phyloP scores from a whole-genome alignment of 257 asterid genomes.

The Datura wrightii region DNA sequence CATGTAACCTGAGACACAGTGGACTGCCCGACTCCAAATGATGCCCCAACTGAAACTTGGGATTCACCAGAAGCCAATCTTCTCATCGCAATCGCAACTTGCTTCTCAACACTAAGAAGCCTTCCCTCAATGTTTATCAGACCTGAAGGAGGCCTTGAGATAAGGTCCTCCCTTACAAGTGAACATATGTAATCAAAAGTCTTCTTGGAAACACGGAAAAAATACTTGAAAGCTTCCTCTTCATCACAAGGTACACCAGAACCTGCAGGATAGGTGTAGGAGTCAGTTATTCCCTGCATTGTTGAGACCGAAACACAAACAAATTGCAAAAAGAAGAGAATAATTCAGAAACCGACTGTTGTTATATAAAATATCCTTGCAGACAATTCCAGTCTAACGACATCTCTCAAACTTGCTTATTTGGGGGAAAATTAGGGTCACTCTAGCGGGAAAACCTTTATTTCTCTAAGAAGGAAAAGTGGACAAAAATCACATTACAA shows the following conservation, averaged over 20 bases:
- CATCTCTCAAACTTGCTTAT: not conserved
- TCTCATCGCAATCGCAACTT: conserved; percentile 91
- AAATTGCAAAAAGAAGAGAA: not conserved
- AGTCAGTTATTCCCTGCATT: not conserved
- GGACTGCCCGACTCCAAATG: conserved; percentile 97
- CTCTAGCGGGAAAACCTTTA: not conserved
- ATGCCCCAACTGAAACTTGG: conserved; percentile 94
- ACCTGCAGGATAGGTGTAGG: conserved; percentile 42
- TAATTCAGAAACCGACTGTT: not conserved
- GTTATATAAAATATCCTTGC: conserved; percentile 6
- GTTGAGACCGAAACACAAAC: not conserved
- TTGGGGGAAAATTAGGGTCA: not conserved
- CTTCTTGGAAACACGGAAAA: conserved; percentile 80
- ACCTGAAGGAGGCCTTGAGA: conserved; percentile 97
- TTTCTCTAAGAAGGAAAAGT: not conserved
- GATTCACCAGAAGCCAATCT: conserved; percentile 97
- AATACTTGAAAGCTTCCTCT: conserved; percentile 82
- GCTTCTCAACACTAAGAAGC: conserved; percentile 97
- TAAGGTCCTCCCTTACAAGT: conserved; percentile 88
- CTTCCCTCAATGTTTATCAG: conserved; percentile 96
- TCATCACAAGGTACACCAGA: conserved; percentile 60
- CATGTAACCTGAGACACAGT: conserved; percentile 98
- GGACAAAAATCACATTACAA: conserved; percentile 11
- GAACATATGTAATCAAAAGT: conserved; percentile 87
- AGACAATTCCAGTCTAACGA: not conserved